Evolutionary conservation across 1,284 basidiomycete genomes (phyloP).

Genomic region (Prillingera fragicola): DNA sequence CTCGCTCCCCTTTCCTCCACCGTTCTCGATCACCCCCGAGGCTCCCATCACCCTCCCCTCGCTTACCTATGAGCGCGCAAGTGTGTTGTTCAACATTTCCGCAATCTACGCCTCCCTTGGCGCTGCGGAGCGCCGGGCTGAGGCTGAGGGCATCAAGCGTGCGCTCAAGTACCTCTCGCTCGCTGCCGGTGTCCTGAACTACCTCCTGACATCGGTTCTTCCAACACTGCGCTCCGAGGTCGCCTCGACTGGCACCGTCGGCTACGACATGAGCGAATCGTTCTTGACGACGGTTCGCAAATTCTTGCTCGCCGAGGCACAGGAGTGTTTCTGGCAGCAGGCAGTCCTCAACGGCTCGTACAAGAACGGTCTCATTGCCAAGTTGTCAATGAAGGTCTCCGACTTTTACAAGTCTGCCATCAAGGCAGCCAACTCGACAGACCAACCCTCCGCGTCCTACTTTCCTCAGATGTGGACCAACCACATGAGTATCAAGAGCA

Average conservation of each 20-base stretch:
- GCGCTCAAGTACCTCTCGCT: conserved; percentile 68
- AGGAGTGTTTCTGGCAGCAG: conserved; percentile 95
- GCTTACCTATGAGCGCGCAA: conserved; percentile 69
- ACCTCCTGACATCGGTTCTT: conserved; percentile 57
- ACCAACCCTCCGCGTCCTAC: conserved; percentile 44
- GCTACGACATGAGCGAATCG: conserved; percentile 59
- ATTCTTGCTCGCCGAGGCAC: conserved; percentile 88
- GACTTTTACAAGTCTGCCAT: conserved; percentile 62
- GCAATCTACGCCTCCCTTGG: conserved; percentile 61
- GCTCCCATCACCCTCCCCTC: conserved; percentile 63
- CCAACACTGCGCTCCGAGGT: conserved; percentile 57
- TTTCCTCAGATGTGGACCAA: conserved; percentile 60
- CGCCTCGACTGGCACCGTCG: conserved; percentile 36
- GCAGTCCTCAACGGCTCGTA: conserved; percentile 71
- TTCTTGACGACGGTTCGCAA: conserved; percentile 64
- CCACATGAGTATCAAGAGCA: conserved; percentile 74
- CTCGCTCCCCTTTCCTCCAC: conserved; percentile 60
- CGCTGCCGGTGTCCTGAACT: conserved; percentile 69
- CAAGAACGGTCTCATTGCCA: conserved; percentile 80
- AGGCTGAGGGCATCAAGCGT: conserved; percentile 65
- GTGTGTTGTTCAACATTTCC: conserved; percentile 76
- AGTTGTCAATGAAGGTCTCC: conserved; percentile 71
- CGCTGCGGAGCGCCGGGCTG: conserved; percentile 58
- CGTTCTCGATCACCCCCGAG: conserved; percentile 49
- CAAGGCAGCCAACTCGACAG: conserved; percentile 54